Evolutionary conservation across 2,329 filamentous ascomycete species (phyloP).

Genomic region (Aurifilum marmelostoma): DNA sequence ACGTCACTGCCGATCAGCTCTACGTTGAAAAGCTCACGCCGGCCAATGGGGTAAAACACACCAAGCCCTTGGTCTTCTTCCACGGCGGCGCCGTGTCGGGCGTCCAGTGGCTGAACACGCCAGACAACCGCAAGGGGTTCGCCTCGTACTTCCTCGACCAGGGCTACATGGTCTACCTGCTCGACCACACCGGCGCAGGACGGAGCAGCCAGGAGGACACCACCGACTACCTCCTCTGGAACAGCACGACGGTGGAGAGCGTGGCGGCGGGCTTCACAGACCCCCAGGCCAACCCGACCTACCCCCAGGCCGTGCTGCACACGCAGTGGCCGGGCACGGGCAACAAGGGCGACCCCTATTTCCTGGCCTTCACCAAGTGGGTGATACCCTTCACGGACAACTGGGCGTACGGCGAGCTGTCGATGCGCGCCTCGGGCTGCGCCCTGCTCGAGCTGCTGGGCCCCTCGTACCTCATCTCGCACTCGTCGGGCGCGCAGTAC

Average conservation of each 20-base stretch:
- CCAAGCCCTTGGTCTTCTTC: slow-evolving; percentile 39
- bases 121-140: slow-evolving; percentile 46
- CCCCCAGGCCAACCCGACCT: slow-evolving; percentile 34
- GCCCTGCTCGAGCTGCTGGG: slow-evolving; percentile 33
- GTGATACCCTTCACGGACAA: slow-evolving; percentile 42
- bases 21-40: slow-evolving; percentile 41
- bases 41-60: slow-evolving; percentile 27
- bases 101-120: slow-evolving; percentile 43
- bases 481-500: slow-evolving; percentile 36
- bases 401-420: slow-evolving; percentile 30
- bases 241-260: slow-evolving; percentile 34
- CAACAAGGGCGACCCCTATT: slow-evolving; percentile 46
- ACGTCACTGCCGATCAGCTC: slow-evolving; percentile 36
- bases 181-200: slow-evolving; percentile 42
- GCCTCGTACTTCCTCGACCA: slow-evolving; percentile 44
- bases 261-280: slow-evolving; percentile 36
- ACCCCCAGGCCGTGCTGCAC: slow-evolving; percentile 39
- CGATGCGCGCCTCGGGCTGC: slow-evolving; percentile 34
- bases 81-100: slow-evolving; percentile 38
- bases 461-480: slow-evolving; percentile 38
- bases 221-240: slow-evolving; percentile 36
- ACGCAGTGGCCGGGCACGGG: slow-evolving; percentile 41
- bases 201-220: slow-evolving; percentile 38
- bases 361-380: slow-evolving; percentile 52
- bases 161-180: slow-evolving; percentile 46